Evolutionary conservation across 1,284 basidiomycete genomes (phyloP), one percentile per base, ranked within the genome.

Genomic region (Chalciporus piperatoides): DNA sequence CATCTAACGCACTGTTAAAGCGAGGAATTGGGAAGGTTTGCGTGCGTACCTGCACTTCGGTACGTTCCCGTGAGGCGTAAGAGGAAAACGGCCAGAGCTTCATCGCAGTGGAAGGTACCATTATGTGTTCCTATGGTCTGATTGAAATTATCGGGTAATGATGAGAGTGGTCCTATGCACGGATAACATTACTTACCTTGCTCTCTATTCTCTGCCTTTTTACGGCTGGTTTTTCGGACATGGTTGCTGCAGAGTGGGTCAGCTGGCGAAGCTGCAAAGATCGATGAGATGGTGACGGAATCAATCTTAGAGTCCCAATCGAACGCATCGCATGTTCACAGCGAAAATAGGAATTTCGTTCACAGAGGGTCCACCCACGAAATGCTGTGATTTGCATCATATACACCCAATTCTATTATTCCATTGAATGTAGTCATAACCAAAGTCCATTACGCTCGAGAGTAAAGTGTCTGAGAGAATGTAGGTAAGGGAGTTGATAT

Each of bases 21-120:
- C 35, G 24, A 25, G 28, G 28, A 44, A 45, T 19, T 10, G 23
- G 42, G 25, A 49, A 21, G 15, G 6, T 6, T 15, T 21, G 41
- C n/a, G 41, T 49, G 57, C 75, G 49, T 57, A 90, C 91, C 81
- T 61, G 91, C 84, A 61, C 84, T 77, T 44, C 77, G 80, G 70
- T 91, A 98, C 21, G 79, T 72, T 19, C 80, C 73, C 1, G 95
- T 93, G 60, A 84, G 84, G 46, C 84, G 83, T 37, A 99, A 77
- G 51, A 99, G 77, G 70, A 88, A 93, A n/a, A 97, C 92, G 1
- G 93, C 93, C 17, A 97, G 78, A 0, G 92, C 92, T 70, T 97
- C 95, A 65, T 99, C 96, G 65, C 93, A 96, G 66, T 99, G 96
- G 69, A 97, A 97, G 0, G 92, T 93, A 19, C 95, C 95, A 55